These are phyloP conservation scores for Gymnopilus junonius DNA, from an alignment of 768 basidiomycete species.

Conservation along the genomic window DNA sequence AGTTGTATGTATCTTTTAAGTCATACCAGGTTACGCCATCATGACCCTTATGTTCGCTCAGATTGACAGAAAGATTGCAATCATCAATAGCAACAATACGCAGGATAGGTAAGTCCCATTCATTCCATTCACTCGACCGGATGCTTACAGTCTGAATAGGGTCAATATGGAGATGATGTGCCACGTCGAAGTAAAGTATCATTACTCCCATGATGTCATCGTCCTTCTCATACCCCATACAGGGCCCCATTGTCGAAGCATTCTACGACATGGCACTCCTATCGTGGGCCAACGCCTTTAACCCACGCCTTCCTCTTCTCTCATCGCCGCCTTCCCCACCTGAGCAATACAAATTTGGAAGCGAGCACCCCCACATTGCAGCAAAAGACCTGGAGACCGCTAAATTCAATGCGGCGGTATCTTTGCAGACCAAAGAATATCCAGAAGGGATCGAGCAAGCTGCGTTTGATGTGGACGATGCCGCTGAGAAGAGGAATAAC, in stretches of 20 bases:
- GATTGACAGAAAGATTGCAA: conserved; percentile 14
- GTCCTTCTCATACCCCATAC: neutral
- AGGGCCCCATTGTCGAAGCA: conserved; percentile 15
- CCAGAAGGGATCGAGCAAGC: conserved; percentile 5
- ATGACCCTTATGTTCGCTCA: neutral
- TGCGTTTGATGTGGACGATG: conserved; percentile 1
- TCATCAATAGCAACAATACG: conserved; percentile 17
- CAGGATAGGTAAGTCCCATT: conserved; percentile 7
- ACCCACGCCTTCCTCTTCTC: conserved; percentile 8
- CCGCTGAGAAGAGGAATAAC: conserved; percentile 3
- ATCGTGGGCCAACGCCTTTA: conserved; percentile 8
- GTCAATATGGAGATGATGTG: conserved; percentile 20
- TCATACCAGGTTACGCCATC: no score
- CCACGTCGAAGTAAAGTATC: conserved; percentile 2
- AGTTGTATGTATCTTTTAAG: neutral
- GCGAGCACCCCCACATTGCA: conserved; percentile 8
- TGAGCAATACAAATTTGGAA: conserved; percentile 3
- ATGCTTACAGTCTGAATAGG: neutral
- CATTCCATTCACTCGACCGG: neutral
- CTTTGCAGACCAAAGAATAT: conserved; percentile 6
- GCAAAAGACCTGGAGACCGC: conserved; percentile 4
- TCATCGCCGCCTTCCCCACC: neutral
- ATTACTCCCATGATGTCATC: neutral
- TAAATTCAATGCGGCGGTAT: conserved; percentile 1
- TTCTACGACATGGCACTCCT: conserved; percentile 18